Percentiles rank a stretch among this genome's conserved stretches.
phyloP scores from a whole-genome alignment of 1,284 basidiomycete genomes.

The Cryptococcus deneoformans region DNA sequence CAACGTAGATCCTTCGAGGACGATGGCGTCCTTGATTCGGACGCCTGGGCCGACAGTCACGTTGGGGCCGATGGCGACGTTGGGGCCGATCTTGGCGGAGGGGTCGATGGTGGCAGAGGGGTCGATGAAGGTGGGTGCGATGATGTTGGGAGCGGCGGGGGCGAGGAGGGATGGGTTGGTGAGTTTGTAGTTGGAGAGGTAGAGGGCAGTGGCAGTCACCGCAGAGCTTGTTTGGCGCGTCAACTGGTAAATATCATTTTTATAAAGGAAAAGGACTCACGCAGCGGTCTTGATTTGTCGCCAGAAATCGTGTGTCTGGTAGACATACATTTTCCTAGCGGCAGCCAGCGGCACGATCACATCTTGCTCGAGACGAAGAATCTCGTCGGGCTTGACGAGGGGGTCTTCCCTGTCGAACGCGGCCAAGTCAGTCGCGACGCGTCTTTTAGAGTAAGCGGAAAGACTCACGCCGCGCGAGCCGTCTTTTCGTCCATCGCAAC shows the following conservation, averaged over 20 bases:
- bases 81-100: constrained; percentile 53
- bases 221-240: constrained; percentile 45
- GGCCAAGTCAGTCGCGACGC: background rate
- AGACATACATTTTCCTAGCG: constrained; percentile 53
- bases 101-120: constrained; percentile 49
- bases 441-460: constrained; percentile 11
- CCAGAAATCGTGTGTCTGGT: constrained; percentile 54
- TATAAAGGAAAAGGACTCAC: constrained; percentile 24
- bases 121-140: constrained; percentile 53
- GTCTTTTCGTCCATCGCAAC: constrained; percentile 53
- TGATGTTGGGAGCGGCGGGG: constrained; percentile 42
- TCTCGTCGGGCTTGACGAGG: constrained; percentile 52
- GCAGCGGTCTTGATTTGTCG: constrained; percentile 56
- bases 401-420: constrained; percentile 45
- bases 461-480: constrained; percentile 47
- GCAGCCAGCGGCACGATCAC: constrained; percentile 54
- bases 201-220: constrained; percentile 53
- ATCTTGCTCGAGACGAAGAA: constrained; percentile 55
- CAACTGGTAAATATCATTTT: background rate
- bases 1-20: constrained; percentile 51
- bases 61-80: constrained; percentile 51
- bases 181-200: constrained; percentile 43
- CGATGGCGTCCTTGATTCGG: constrained; percentile 53
- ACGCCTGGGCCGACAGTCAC: constrained; percentile 52
- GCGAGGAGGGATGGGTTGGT: constrained; percentile 40